A percentile compares a stretch with the other conserved stretches of the same genome.
These are phyloP conservation scores for Parascedosporium putredinis DNA, from an alignment of 2,329 filamentous ascomycete species.

Conservation along the genomic window DNA sequence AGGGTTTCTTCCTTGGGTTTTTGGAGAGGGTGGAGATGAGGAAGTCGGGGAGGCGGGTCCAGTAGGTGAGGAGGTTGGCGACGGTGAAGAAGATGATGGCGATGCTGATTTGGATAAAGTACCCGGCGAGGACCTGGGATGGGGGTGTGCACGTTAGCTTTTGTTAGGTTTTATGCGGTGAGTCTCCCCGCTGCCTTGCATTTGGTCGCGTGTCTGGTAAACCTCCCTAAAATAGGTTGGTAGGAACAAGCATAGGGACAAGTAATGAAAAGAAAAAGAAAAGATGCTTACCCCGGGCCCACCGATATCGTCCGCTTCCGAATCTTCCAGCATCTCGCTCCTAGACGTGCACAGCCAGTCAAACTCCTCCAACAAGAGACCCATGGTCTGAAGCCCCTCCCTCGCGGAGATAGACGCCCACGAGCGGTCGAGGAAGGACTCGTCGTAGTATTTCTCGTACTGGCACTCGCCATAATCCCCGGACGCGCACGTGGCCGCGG, in stretches of 20 bases:
- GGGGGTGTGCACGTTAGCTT: not conserved
- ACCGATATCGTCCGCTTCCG: not conserved
- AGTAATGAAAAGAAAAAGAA: not conserved
- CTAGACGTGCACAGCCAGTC: not conserved
- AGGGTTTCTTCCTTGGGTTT: not conserved
- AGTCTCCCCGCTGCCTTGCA: no score
- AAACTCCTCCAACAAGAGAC: not conserved
- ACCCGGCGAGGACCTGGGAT: not conserved
- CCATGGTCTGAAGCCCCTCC: not conserved
- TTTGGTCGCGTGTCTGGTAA: no score
- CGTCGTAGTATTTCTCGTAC: not conserved
- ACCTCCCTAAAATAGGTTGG: not conserved
- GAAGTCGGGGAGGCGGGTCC: not conserved
- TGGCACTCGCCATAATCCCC: not conserved
- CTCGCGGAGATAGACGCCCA: not conserved
- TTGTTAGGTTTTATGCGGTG: no score
- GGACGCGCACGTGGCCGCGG: not conserved
- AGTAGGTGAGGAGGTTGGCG: not conserved
- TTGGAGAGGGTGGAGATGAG: constrained; percentile 1
- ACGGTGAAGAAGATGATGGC: not conserved
- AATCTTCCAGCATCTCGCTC: not conserved
- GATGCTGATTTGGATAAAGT: constrained; percentile 2
- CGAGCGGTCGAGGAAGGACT: not conserved
- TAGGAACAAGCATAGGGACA: not conserved
- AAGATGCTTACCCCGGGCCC: not conserved